Evolutionary conservation across 495 filamentous ascomycete species (phyloP).

Genomic region (Trypethelium eluteriae): DNA sequence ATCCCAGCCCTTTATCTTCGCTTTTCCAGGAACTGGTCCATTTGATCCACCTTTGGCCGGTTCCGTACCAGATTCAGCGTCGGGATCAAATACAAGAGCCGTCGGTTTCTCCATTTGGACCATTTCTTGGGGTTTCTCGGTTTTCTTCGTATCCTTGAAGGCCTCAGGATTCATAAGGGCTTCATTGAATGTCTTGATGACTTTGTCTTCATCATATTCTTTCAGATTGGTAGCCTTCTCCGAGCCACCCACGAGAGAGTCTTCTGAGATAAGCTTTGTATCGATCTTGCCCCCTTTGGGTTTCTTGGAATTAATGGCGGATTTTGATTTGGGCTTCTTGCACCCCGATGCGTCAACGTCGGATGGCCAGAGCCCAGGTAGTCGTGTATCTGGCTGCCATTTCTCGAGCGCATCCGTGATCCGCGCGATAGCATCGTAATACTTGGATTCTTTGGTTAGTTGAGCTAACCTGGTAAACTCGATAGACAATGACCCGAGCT

Average conservation of each 20-base stretch:
- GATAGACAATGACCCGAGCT: conserved; percentile 83
- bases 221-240: not conserved
- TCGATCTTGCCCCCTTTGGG: not conserved
- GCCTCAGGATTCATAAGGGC: not conserved
- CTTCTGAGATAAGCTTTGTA: not conserved
- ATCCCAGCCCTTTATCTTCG: conserved; percentile 11
- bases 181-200: not conserved
- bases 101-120: not conserved
- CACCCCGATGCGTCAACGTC: conserved; percentile 60
- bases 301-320: not conserved
- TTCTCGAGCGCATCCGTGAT: conserved; percentile 81
- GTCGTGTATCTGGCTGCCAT: conserved; percentile 62
- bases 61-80: not conserved
- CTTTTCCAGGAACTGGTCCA: conserved; percentile 2
- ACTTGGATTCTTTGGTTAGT: conserved; percentile 75
- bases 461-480: conserved; percentile 94
- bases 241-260: not conserved
- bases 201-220: not conserved
- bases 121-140: conserved; percentile 1
- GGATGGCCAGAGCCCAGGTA: conserved; percentile 81
- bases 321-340: conserved; percentile 5
- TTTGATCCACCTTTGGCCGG: not conserved
- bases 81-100: not conserved
- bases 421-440: conserved; percentile 91
- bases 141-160: conserved; percentile 1